phyloP scores from a whole-genome alignment of 2,329 filamentous ascomycete genomes.

The Aspergillus sp. region DNA sequence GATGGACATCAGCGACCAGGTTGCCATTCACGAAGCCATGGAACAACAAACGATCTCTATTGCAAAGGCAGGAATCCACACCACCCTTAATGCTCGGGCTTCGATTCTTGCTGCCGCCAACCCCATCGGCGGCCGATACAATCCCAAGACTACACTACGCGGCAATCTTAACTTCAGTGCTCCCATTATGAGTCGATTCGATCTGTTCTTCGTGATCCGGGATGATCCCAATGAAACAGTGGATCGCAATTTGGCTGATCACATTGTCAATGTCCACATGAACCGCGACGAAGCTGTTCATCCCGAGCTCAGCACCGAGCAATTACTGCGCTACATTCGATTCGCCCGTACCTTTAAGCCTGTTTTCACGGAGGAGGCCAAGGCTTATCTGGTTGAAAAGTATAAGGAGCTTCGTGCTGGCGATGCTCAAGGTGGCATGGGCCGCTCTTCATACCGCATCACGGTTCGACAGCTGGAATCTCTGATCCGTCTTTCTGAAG shows the following conservation, averaged over 20 bases:
- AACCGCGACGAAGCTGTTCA: slow-evolving; percentile 86
- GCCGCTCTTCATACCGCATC: slow-evolving; percentile 94
- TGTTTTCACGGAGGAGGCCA: slow-evolving; percentile 86
- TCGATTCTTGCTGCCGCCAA: slow-evolving; percentile 96
- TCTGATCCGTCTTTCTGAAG: slow-evolving; percentile 92
- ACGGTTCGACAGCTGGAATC: slow-evolving; percentile 95
- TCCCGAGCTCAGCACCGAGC: slow-evolving; percentile 94
- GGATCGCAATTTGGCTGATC: slow-evolving; percentile 86
- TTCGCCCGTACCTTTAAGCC: slow-evolving; percentile 95
- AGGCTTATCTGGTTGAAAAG: slow-evolving; percentile 79
- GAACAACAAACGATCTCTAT: slow-evolving; percentile 99
- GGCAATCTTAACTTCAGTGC: slow-evolving; percentile 98
- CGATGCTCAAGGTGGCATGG: slow-evolving; percentile 90
- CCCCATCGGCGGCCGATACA: slow-evolving; percentile 89
- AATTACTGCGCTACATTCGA: slow-evolving; percentile 93
- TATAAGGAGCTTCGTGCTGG: slow-evolving; percentile 95
- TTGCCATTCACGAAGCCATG: slow-evolving; percentile 99
- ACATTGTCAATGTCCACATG: slow-evolving; percentile 94
- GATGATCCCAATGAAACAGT: slow-evolving; percentile 94
- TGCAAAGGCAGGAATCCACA: slow-evolving; percentile 96
- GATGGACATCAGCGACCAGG: slow-evolving; percentile 97
- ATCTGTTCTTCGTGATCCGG: slow-evolving; percentile 96
- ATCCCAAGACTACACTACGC: slow-evolving; percentile 89
- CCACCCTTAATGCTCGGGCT: slow-evolving; percentile 91
- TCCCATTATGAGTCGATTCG: slow-evolving; percentile 98